Conservation (phyloP, 2,329 filamentous ascomycete genomes). For the Talaromyces amestolkiae region DNA sequence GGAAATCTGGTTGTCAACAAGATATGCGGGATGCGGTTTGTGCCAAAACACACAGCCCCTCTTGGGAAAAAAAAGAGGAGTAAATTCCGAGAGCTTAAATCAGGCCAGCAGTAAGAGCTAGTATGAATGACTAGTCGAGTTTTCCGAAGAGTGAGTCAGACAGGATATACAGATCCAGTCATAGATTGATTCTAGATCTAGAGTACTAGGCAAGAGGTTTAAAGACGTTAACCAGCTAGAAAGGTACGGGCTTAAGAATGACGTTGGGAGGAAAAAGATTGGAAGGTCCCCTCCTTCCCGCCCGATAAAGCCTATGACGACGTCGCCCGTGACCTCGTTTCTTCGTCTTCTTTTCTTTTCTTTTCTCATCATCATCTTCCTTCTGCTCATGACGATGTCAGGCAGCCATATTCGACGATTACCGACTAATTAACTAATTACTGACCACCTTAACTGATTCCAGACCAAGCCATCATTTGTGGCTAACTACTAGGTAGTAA, state of each 20-base stretch:
- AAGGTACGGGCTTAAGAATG: not conserved
- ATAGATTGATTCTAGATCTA: not conserved
- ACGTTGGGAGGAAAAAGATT: conserved; percentile 1
- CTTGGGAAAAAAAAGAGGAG: not conserved
- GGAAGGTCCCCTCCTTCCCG: not conserved
- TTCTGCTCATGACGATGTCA: not conserved
- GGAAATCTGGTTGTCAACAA: not conserved
- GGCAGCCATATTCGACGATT: not conserved
- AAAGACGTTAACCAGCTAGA: too few relatives aligned
- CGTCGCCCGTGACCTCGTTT: not conserved
- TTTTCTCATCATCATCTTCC: not conserved
- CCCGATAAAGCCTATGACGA: conserved; percentile 11
- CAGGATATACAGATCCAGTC: not conserved
- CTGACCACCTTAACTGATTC: too few relatives aligned
- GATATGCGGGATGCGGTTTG: conserved; percentile 5
- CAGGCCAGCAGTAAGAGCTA: too few relatives aligned
- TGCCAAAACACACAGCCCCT: conserved; percentile 8
- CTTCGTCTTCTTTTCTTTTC: not conserved
- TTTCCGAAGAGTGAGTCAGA: not conserved
- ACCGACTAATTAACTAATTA: not conserved
- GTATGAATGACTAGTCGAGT: not conserved
- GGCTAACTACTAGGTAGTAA: too few relatives aligned
- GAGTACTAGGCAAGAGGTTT: not conserved
- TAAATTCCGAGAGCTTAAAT: conserved; percentile 1
- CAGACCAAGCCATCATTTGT: too few relatives aligned